Base-by-base conservation (phyloP, 768 basidiomycete genomes). In the Boletus subcaerulescens region DNA sequence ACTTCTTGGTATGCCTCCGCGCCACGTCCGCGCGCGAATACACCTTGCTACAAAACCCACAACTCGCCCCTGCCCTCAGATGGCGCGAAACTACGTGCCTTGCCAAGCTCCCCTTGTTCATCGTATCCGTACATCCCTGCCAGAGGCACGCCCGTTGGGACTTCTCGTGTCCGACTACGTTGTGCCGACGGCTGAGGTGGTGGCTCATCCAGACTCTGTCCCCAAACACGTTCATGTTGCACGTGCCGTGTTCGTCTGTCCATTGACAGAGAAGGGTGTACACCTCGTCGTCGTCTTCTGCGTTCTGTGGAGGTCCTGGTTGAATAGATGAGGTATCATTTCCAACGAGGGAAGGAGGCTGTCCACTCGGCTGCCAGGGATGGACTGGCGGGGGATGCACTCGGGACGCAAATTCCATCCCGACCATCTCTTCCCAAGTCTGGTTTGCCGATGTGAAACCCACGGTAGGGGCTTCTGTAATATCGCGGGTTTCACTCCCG, bases 21-120 rank as follows among this genome's bases (percentile, higher is more conserved):
- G 66, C 61, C 11, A 65, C 68, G 45, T 67, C 66, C 20, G 38
- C 47, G 5, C 68, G 60, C 31, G 66, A 68, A 48, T 70, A 63
- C 38, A 56, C 43, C 57, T 64, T 70, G 48, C 51, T 58, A 18
- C 66, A 70, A 46, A 58, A 52, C 22, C 45, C 56, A 54, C 66
- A 68, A 9, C 57, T 55, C 24, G 57, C 56, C 3, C 63, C 61
- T 9, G 61, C 49, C 10, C 56, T 38, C 18, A 68, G 12, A 46
- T 70, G 66, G 1, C 66, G 40, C 31, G 60, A 70, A 5, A 60
- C 56, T 10, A 67, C 45, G 18, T 70, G 68, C 14, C 68, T 54
- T 24, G 58, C 57, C 42, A 67, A 50, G 47, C 57, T 60, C 11
- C 68, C 63, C 51, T 70, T 66, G 54, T 66, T 62, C 66, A 70